Conservation (phyloP, 2,329 filamentous ascomycete species). For the Trichoderma arundinaceum region DNA sequence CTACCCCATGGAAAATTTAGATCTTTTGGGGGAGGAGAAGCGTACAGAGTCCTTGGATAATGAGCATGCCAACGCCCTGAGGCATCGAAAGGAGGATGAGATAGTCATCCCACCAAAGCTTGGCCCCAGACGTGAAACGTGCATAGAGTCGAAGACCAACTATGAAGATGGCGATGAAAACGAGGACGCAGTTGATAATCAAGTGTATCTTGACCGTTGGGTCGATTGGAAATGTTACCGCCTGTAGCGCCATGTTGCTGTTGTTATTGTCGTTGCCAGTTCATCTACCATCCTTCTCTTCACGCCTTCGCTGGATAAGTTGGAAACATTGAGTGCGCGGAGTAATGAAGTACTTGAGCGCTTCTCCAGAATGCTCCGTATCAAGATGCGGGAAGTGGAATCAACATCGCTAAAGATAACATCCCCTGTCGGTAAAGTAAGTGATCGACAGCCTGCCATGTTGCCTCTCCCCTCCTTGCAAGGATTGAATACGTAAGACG, state of each 20-base stretch:
- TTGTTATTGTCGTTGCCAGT: not conserved
- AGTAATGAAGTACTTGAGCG: not conserved
- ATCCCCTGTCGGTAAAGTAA: not conserved
- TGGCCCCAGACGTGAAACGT: constrained; percentile 38
- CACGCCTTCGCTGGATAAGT: not conserved
- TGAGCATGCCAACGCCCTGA: constrained; percentile 40
- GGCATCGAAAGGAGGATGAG: constrained; percentile 45
- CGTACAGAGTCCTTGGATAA: constrained; percentile 44
- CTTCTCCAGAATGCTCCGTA: not conserved
- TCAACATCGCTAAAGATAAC: not conserved
- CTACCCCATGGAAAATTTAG: not conserved
- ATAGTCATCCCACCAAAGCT: constrained; percentile 48
- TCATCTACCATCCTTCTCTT: not conserved
- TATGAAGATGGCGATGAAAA: constrained; percentile 36
- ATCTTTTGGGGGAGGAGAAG: not conserved
- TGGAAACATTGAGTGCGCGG: not conserved
- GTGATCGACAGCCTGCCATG: not conserved
- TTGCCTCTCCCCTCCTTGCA: not conserved
- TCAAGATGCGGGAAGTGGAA: not conserved
- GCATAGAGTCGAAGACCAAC: constrained; percentile 40
- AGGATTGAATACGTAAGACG: constrained; percentile 1
- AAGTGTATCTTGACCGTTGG: constrained; percentile 12
- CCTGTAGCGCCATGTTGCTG: constrained; percentile 10
- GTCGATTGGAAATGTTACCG: not conserved
- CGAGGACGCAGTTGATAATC: constrained; percentile 8